phyloP scores from a whole-genome alignment of 768 basidiomycete species.

The Collybia mongolica region DNA sequence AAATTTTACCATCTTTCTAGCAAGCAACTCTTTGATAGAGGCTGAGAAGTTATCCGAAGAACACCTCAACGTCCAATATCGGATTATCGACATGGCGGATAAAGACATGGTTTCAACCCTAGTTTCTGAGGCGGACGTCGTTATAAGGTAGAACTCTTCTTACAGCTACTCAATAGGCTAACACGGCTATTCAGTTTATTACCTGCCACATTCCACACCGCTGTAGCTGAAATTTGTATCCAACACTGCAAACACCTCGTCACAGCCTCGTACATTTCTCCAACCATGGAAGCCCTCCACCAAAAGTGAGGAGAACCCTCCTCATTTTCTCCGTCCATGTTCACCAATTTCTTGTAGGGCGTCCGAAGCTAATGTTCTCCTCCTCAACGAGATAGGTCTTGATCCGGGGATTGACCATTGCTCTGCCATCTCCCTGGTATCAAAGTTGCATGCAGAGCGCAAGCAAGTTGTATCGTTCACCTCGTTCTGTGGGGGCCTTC shows the following conservation, averaged over 20 bases:
- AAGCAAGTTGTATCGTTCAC: slow-evolving; percentile 71
- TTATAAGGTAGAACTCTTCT: slow-evolving; percentile 67
- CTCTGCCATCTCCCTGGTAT: slow-evolving; percentile 74
- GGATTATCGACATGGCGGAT: slow-evolving; percentile 61
- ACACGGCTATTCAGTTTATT: slow-evolving; percentile 55
- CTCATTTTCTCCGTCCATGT: neutral
- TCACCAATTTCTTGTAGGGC: slow-evolving; percentile 40
- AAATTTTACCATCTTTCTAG: slow-evolving; percentile 34
- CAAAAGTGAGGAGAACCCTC: slow-evolving; percentile 40
- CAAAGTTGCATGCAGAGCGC: slow-evolving; percentile 44
- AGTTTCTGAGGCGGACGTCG: slow-evolving; percentile 68
- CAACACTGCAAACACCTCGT: slow-evolving; percentile 70
- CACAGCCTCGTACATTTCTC: slow-evolving; percentile 89
- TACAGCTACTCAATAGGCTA: neutral
- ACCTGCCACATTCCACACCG: slow-evolving; percentile 72
- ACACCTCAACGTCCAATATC: slow-evolving; percentile 51
- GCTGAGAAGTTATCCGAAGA: slow-evolving; percentile 44
- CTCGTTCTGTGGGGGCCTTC: slow-evolving; percentile 92
- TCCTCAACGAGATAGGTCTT: slow-evolving; percentile 88
- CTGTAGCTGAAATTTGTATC: slow-evolving; percentile 75
- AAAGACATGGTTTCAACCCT: slow-evolving; percentile 42
- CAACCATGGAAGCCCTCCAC: slow-evolving; percentile 69
- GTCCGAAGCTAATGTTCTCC: slow-evolving; percentile 55
- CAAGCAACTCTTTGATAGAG: slow-evolving; percentile 69
- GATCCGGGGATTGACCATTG: slow-evolving; percentile 92